phyloP scores from a whole-genome alignment of 2,329 filamentous ascomycete genomes.

The Penicillium sp. region DNA sequence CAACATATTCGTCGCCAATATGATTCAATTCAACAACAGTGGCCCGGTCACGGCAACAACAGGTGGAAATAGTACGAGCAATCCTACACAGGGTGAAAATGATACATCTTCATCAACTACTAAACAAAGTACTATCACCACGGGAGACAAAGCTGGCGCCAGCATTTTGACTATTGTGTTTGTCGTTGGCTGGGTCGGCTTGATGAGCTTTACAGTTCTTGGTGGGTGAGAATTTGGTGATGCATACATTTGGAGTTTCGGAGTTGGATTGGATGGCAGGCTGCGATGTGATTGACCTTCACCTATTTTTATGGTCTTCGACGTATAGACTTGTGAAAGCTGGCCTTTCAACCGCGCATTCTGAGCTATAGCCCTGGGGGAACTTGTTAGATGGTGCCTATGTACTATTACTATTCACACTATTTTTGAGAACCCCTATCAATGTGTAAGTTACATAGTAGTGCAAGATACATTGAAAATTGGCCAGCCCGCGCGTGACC shows the following conservation, averaged over 20 bases:
- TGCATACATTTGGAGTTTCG: background rate
- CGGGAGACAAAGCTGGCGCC: constrained; percentile 44
- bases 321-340: background rate
- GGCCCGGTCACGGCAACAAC: constrained; percentile 48
- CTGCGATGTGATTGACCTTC: background rate
- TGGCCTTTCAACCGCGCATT: background rate
- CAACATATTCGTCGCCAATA: constrained; percentile 63
- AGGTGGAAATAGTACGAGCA: constrained; percentile 59
- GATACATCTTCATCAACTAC: constrained; percentile 8
- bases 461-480: background rate
- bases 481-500: background rate
- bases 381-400: background rate
- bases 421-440: background rate
- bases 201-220: constrained; percentile 40
- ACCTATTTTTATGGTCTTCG: background rate
- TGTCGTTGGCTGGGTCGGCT: constrained; percentile 32
- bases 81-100: constrained; percentile 41
- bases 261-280: background rate
- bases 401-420: too few relatives aligned
- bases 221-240: constrained; percentile 21
- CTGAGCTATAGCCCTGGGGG: background rate
- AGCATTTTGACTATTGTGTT: constrained; percentile 42
- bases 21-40: constrained; percentile 53
- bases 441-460: background rate
- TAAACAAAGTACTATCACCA: constrained; percentile 24